Evolutionary conservation across 257 asterid genomes (phyloP), one percentile per base, ranked within the genome.

Genomic region (Solanum corneliomulleri): DNA sequence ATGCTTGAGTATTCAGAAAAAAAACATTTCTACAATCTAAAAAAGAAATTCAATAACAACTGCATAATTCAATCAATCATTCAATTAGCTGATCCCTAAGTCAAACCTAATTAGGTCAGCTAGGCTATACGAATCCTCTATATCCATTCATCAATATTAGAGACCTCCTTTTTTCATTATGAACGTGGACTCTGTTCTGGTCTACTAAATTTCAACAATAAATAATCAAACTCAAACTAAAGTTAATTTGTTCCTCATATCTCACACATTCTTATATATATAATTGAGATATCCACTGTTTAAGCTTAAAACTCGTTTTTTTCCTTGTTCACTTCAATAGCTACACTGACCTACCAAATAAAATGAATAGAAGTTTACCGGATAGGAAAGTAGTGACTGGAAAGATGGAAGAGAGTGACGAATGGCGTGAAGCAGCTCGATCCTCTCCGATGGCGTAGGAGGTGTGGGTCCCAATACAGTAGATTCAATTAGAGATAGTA

Each of bases 341-440:
- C 66, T 45, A 78, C 66, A 78, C 10, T 45, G 20, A 45, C 84
- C 52, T 44, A 15, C 25, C 39, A 44, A 44, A 77, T 25, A 25
- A 72, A 33, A 72, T 1, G 45, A 5, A 71, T 71, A 18, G 9
- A 69, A 83, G 23, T n/a, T 12, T 93, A 96, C 98, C 85, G 95
- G 94, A 89, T 91, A 96, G 82, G 96, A 91, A 86, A 96, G 94
- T 49, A 95, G 94, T 45, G 94, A 80, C 33, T 91, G 93, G 89
- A 95, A 91, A 86, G 96, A 89, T 25, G 97, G 94, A 47, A 92
- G 93, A 49, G 94, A 93, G 52, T 87, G 91, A 76, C 98, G 98
- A 90, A 97, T 86, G 91, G 98, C 95, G 89, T 94, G 98, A 84
- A 94, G 84, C 89, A 97, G 96, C 88, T 95, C 96, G 49, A 97